A percentile compares a stretch with the other conserved stretches of the same genome.
Conservation (phyloP, 75 land plant species). For the Azolla pinnata region DNA sequence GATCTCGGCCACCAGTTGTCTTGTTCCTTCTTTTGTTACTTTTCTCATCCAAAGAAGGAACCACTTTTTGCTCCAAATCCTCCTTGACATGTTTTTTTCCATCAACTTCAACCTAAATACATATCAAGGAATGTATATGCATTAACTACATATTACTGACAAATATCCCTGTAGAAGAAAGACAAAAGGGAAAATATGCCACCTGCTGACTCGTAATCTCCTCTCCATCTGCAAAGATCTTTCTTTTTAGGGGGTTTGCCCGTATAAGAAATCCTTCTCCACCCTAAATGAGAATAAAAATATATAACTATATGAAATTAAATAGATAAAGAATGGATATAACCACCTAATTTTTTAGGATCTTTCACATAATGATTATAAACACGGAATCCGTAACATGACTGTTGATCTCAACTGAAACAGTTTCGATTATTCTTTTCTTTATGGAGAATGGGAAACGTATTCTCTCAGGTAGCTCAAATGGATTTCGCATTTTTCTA, state of each 20-base stretch:
- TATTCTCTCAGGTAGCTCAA: no score
- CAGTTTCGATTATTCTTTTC: no score
- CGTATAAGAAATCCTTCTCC: conserved; percentile 73
- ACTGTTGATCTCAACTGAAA: no score
- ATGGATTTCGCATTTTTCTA: no score
- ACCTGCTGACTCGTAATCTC: conserved; percentile 6
- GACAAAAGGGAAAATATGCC: background rate
- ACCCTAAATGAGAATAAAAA: no score
- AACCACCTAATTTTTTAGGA: no score
- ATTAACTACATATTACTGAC: background rate
- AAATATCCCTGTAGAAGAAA: background rate
- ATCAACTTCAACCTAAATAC: conserved; percentile 13
- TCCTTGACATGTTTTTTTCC: conserved; percentile 25
- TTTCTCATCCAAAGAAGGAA: conserved; percentile 25
- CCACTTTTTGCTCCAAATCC: conserved; percentile 11
- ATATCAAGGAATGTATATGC: background rate
- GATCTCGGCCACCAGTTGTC: conserved; percentile 37
- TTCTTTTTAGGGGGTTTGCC: conserved; percentile 59
- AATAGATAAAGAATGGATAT: no score
- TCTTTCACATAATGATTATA: no score
- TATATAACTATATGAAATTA: no score
- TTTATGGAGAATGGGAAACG: no score
- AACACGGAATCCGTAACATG: no score
- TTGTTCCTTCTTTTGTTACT: conserved; percentile 41
- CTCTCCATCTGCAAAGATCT: conserved; percentile 25